These are phyloP conservation scores for Immersiella caudata DNA, from an alignment of 495 filamentous ascomycete species.

Conservation along the genomic window DNA sequence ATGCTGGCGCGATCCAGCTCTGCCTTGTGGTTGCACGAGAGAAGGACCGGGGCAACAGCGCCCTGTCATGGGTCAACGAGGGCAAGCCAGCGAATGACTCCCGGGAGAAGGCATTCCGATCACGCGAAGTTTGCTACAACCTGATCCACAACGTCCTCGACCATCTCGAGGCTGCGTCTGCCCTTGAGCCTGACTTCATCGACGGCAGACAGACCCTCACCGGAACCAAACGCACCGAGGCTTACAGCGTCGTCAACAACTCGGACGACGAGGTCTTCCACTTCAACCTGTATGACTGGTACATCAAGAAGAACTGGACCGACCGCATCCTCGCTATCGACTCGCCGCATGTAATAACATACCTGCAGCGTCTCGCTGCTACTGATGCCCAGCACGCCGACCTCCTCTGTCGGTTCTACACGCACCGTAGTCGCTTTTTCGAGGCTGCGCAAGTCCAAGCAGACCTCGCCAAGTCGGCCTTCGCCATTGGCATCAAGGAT, in stretches of 20 bases:
- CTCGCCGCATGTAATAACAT: slow-evolving; percentile 83
- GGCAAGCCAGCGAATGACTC: slow-evolving; percentile 64
- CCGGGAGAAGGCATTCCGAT: slow-evolving; percentile 64
- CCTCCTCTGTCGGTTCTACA: slow-evolving; percentile 89
- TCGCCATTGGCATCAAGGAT: slow-evolving; percentile 70
- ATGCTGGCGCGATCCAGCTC: slow-evolving; percentile 91
- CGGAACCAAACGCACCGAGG: slow-evolving; percentile 79
- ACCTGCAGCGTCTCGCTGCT: slow-evolving; percentile 71
- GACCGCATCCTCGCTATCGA: slow-evolving; percentile 82
- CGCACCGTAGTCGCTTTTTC: slow-evolving; percentile 74
- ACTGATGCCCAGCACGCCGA: slow-evolving; percentile 77
- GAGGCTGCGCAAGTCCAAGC: slow-evolving; percentile 85
- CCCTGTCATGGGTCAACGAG: slow-evolving; percentile 67
- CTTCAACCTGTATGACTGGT: slow-evolving; percentile 96
- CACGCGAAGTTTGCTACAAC: slow-evolving; percentile 78
- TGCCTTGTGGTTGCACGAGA: slow-evolving; percentile 78
- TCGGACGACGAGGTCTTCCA: slow-evolving; percentile 92
- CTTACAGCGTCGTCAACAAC: slow-evolving; percentile 80
- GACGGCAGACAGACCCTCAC: slow-evolving; percentile 77
- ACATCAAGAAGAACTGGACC: slow-evolving; percentile 76
- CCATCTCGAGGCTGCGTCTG: slow-evolving; percentile 70
- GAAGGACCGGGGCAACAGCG: slow-evolving; percentile 80
- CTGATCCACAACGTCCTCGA: slow-evolving; percentile 77
- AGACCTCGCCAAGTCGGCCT: slow-evolving; percentile 78
- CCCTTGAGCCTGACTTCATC: slow-evolving; percentile 64